A percentile compares a stretch with the other conserved stretches of the same genome.
Evolutionary conservation across 768 basidiomycete genomes (phyloP).

Genomic region (Boletus patriciae): DNA sequence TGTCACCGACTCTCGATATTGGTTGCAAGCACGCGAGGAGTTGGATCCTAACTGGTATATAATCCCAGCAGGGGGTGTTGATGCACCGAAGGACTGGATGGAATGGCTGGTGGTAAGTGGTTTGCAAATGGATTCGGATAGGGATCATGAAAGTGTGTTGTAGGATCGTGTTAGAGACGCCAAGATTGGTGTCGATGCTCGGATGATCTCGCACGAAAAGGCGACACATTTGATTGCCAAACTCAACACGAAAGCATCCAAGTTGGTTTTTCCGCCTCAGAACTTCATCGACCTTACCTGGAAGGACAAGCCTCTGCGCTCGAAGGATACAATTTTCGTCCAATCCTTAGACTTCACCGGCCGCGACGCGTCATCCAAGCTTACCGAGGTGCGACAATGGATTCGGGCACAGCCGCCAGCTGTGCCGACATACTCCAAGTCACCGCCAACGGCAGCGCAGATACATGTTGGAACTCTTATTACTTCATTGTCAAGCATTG

Average conservation of each 20-base stretch:
- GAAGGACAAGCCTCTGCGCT: conserved; percentile 72
- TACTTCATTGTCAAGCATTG: conserved; percentile 68
- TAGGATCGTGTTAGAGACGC: conserved; percentile 42
- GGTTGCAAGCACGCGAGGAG: conserved; percentile 72
- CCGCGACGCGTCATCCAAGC: conserved; percentile 64
- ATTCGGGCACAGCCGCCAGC: conserved; percentile 60
- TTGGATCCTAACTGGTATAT: conserved; percentile 74
- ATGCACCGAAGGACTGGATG: conserved; percentile 69
- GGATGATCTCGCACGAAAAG: conserved; percentile 76
- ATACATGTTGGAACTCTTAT: conserved; percentile 68
- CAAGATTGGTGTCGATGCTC: conserved; percentile 80
- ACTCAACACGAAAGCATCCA: conserved; percentile 53
- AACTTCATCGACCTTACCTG: conserved; percentile 84
- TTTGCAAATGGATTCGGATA: neutral
- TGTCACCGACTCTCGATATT: conserved; percentile 80
- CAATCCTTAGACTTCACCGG: conserved; percentile 74
- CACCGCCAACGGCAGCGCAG: conserved; percentile 57
- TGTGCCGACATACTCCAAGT: conserved; percentile 61
- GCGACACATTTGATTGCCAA: conserved; percentile 59
- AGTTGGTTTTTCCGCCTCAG: conserved; percentile 76
- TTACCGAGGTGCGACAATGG: conserved; percentile 70
- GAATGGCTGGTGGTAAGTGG: conserved; percentile 68
- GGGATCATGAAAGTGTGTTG: conserved; percentile 12
- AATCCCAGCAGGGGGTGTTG: conserved; percentile 52
- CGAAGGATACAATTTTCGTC: conserved; percentile 60